These are phyloP conservation scores for Lophiostoma macrostomum DNA, from an alignment of 495 filamentous ascomycete species.

Conservation along the genomic window DNA sequence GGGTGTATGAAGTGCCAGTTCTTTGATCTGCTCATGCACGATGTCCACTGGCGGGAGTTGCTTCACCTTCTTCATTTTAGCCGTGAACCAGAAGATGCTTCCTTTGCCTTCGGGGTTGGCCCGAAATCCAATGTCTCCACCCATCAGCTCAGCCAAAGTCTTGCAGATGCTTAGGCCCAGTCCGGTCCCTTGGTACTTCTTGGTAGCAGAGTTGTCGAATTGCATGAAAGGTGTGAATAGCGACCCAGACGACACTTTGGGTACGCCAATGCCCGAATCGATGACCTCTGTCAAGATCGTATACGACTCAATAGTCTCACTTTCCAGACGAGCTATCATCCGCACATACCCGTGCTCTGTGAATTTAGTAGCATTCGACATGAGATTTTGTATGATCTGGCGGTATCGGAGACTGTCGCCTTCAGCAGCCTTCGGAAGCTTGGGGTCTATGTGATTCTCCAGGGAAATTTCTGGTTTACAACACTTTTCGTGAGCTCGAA, in stretches of 20 bases:
- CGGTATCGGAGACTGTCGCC: slow-evolving; percentile 50
- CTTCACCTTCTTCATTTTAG: slow-evolving; percentile 49
- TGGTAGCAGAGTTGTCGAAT: slow-evolving; percentile 31
- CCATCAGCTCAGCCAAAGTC: slow-evolving; percentile 30
- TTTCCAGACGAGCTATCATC: slow-evolving; percentile 34
- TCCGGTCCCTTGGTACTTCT: slow-evolving; percentile 29
- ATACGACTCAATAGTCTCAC: slow-evolving; percentile 45
- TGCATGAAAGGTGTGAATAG: slow-evolving; percentile 34
- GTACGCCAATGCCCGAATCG: slow-evolving; percentile 30
- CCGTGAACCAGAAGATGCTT: slow-evolving; percentile 60
- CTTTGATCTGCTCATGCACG: slow-evolving; percentile 35
- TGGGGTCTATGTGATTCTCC: slow-evolving; percentile 41
- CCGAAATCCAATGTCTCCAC: slow-evolving; percentile 41
- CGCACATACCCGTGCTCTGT: slow-evolving; percentile 47
- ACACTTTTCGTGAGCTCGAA: slow-evolving; percentile 49
- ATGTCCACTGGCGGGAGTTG: slow-evolving; percentile 24
- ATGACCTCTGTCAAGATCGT: slow-evolving; percentile 46
- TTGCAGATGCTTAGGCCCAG: slow-evolving; percentile 32
- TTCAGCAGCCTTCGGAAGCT: slow-evolving; percentile 43
- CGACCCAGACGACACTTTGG: background rate
- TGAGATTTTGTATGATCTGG: slow-evolving; percentile 50
- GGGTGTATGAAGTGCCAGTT: slow-evolving; percentile 1
- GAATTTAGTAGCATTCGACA: slow-evolving; percentile 51
- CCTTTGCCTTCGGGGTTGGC: slow-evolving; percentile 53
- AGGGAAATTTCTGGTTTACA: slow-evolving; percentile 41